Evolutionary conservation across 225 moss, liverwort and hornwort species (phyloP), one percentile per base, ranked within the genome.

Genomic region (Asterella californica): DNA sequence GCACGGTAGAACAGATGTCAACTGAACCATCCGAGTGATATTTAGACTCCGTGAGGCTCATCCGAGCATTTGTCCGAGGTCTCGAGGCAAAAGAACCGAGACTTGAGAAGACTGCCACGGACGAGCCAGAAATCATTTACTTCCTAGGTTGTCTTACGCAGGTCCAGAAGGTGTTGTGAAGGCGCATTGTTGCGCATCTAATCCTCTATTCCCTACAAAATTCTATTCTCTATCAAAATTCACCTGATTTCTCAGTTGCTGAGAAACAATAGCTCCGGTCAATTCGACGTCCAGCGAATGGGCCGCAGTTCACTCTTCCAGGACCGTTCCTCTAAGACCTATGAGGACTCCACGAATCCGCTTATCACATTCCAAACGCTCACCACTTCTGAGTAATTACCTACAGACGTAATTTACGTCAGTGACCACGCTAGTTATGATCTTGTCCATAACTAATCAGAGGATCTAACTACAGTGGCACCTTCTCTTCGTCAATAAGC

Each of bases 401-500:
- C 22, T n/a, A 17, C 4, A 32, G 2, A 0, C 33, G 11, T 15
- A 2, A 15, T 65, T 24, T 61, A 25, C 21, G 18, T 24, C 57
- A 65, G 32, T 2, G 2, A n/a, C 29, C 33, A 15, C 65, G 32
- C 15, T 10, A 0, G 18, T 38, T 46, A n/a, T 45, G 45, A 38
- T n/a, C n/a, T 29, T 69, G 9, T 2, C 15, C 15, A 45, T 45
- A 47, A 0, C 17, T 10, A 24, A 14, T 19, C 15, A 4, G 2
- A n/a, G 46, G 18, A 21, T 74, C 30, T 76, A 15, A 32, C 82
- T 85, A 85, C 9, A 63, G 33, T 15, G 65, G 83, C 38, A 82
- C 60, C 80, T 92, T 93, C 65, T 95, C 97, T 90, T 99, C 97
- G 71, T 95, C 97, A 72, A 93, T 90, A 57, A 95, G 86, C 54